These are phyloP conservation scores for Scedosporium aurantiacum DNA, from an alignment of 2,329 filamentous ascomycete species.

Conservation along the genomic window DNA sequence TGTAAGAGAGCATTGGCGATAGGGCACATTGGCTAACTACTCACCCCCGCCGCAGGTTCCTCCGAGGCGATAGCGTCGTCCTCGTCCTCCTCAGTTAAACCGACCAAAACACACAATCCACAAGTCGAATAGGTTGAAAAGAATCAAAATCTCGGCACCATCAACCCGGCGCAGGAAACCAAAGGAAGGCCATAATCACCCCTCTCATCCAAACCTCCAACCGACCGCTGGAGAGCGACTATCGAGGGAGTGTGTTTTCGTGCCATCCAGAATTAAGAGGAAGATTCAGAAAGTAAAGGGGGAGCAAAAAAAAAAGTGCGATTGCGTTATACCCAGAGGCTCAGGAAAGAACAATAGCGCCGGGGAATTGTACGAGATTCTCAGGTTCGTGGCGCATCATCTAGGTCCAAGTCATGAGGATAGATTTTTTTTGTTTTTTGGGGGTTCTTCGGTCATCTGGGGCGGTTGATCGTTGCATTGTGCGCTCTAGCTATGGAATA, in stretches of 20 bases:
- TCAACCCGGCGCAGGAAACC: background rate
- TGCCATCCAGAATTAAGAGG: no score
- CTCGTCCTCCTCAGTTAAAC: slow-evolving; percentile 66
- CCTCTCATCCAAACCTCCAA: no score
- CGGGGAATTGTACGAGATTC: background rate
- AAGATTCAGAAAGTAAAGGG: background rate
- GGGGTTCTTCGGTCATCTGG: background rate
- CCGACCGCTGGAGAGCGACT: no score
- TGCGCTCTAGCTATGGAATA: background rate
- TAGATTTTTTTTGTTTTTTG: background rate
- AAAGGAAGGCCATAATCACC: background rate
- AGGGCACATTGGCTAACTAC: background rate
- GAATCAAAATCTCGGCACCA: no score
- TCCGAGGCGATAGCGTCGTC: slow-evolving; percentile 80
- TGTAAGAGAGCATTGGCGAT: background rate
- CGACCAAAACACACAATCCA: background rate
- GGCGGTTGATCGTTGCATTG: background rate
- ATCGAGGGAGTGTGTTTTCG: no score
- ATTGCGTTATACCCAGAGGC: background rate
- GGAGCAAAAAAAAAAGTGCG: background rate
- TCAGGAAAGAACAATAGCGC: background rate
- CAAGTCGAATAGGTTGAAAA: slow-evolving; percentile 3
- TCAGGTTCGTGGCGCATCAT: slow-evolving; percentile 1
- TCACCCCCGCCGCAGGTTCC: slow-evolving; percentile 45
- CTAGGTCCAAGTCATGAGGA: background rate